phyloP scores from a whole-genome alignment of 2,329 filamentous ascomycete genomes.

The Diplodia sapinea region DNA sequence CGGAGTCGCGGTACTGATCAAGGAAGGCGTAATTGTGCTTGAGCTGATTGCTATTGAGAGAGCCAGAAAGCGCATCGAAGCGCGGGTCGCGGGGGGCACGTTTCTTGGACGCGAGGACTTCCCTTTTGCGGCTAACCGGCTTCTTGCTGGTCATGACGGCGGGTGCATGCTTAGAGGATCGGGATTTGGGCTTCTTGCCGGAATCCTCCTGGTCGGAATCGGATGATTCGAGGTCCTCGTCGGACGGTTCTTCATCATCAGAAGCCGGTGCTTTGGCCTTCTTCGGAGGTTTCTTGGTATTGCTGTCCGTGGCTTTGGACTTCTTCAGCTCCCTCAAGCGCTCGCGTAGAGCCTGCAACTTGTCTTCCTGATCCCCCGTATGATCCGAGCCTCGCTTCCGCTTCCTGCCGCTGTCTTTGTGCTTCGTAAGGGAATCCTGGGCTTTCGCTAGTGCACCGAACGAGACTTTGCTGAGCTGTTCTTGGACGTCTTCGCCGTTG shows the following conservation, averaged over 20 bases:
- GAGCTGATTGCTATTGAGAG: conserved; percentile 63
- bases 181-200: conserved; percentile 48
- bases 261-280: conserved; percentile 35
- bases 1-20: conserved; percentile 81
- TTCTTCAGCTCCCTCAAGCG: conserved; percentile 52
- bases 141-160: conserved; percentile 80
- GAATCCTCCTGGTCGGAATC: conserved; percentile 36
- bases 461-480: conserved; percentile 67
- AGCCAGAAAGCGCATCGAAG: conserved; percentile 72
- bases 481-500: conserved; percentile 51
- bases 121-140: conserved; percentile 80
- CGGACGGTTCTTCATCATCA: conserved; percentile 29
- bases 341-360: conserved; percentile 53
- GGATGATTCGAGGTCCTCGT: conserved; percentile 30
- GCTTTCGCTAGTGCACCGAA: conserved; percentile 92
- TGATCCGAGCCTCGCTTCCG: conserved; percentile 51
- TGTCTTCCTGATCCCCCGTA: conserved; percentile 50
- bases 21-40: conserved; percentile 85
- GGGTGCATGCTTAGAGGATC: conserved; percentile 86
- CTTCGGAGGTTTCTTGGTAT: conserved; percentile 33
- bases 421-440: conserved; percentile 68
- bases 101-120: conserved; percentile 70
- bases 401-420: conserved; percentile 44
- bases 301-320: conserved; percentile 36
- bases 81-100: conserved; percentile 76